Base-by-base conservation (phyloP, 2,329 filamentous ascomycete species). In the Epicoccum sorghinum region DNA sequence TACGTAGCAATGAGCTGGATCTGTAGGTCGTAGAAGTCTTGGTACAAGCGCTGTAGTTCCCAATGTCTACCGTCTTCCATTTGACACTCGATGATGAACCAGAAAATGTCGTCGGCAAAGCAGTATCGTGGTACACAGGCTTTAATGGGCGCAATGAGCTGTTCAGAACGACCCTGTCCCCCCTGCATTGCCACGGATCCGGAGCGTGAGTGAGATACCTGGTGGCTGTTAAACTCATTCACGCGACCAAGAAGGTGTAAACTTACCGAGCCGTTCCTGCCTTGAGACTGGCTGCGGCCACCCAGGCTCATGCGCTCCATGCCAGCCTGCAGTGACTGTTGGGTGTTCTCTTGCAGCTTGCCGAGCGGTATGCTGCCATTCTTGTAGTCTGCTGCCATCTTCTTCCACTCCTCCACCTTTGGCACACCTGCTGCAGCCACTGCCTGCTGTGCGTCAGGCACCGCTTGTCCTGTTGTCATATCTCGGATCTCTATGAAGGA, bases 1-100 rank as follows among this genome's bases (percentile, higher is more conserved):
- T 97, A 98, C 40, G 85, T 91, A 39, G 92, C 93, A 43, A 99
- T 85, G 7, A 99, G 86, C 29, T 92, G 91, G 70, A 98, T 98
- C 74, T 99, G 95, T 74, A 98, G 93, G 75, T 98, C 95, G 77
- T 98, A 99, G 72, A 99, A 99, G 78, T 98, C 95, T 74, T 98
- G 92, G 70, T 99, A 99, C 70, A 96, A 95, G 59, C 95, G 87
- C 35, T 91, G 93, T 44, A 99, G 79, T 72, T 97, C 93, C 92
- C 93, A 98, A 70, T 90, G 88, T 41, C 90, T 85, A 42, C 92
- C 93, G 71, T 98, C 93, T 69, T 96, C 91, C 75, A 98, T 85
- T 66, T 88, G 84, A 23, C 90, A 91, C 74, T 97, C 93, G 55
- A 99, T 93, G 49, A 97, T 90, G 70, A 98, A 99, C 91, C 95